Evolutionary conservation across 2,329 filamentous ascomycete species (phyloP), one percentile per base, ranked within the genome.

Genomic region (Helicocarpus griseus): DNA sequence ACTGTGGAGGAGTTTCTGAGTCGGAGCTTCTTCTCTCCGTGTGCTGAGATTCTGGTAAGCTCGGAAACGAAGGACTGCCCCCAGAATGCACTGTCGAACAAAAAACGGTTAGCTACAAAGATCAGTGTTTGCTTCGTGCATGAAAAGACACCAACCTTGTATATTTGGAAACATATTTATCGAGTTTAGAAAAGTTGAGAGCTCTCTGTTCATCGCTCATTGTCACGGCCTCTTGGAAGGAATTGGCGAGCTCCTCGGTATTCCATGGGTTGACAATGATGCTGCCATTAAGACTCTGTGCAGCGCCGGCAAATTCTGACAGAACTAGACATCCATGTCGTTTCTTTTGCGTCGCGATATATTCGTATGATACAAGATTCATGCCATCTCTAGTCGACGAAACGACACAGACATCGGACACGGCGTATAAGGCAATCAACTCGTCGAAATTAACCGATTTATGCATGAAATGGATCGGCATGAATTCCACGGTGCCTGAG

Each of bases 201-300:
- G 85, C 82, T 49, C 89, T 83, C 72, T 93, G 86, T 69, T 95
- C 90, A 17, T 89, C 82, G 49, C 85, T 85, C 89, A 97, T 96
- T 50, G 90, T 95, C 40, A 97, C 89, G n/a, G 91, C 89, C 58
- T 95, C 89, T 69, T 96, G 87, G 59, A 97, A 90, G 5, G 90
- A 88, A 61, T 89, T 87, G 38, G 91, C 90, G 35, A 97, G 76
- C 69, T 97, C 91, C 65, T 96, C 90, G 0, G 90, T 96, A 68
- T 97, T 97, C 93, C 93, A 98, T 1, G 93, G 93, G 70, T 98
- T 98, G 63, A 97, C 88, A 50, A 97, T 90, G 48, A 97, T 77
- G 60, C 87, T 89, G 54, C 91, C 91, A 60, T 95, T 96, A 53
- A 98, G 78, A 56, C 87, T 93, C 70, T 97, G 93, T 0, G 93